Evolutionary conservation across 139 green algal species (phyloP), one percentile per base, ranked within the genome.

Genomic region (Asterochloris erici): DNA sequence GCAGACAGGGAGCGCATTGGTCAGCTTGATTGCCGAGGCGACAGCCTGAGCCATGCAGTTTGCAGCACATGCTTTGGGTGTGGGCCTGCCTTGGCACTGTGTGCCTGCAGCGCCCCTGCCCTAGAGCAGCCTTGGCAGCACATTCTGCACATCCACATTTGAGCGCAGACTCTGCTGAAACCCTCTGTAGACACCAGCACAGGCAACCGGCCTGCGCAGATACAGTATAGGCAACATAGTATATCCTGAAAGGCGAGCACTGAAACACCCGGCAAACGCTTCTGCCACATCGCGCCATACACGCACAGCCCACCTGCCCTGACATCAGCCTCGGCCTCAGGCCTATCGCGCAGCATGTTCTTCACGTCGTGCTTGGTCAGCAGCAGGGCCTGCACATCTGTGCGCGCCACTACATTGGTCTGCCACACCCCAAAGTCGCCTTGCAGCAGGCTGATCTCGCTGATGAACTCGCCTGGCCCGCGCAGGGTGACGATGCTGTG

Each of bases 391-490:
- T 17, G 47, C 69, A 83, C 70, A 24, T 76, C 23, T 12, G 47
- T 74, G 17, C 68, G 75, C 62, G 83, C 83, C 19, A 69, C 38
- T 60, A 86, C 83, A 70, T 71, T 70, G 23, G 83, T 86, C 71
- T 76, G 60, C 83, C 83, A 86, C 12, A 29, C 54, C 15, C 68
- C 70, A 62, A 83, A 83, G 38, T 54, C 38, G 38, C 38, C 38
- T 54, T 54, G 38, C 38, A 54, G 38, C 70, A 86, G 23, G 26
- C 61, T 28, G 24, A 83, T 78, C 78, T 86, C 83, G 27, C 83
- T 78, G 17, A 86, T 83, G 77, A 83, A 83, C 77, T 83, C 62
- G n/a, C 83, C 83, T 9, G 77, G 83, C 21, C 83, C 83, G 19
- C 83, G 38, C 60, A 68, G 24, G 13, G 79, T 73, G 60, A 83